Conservation (phyloP, 2,329 filamentous ascomycete species). For the Phaeosphaeria sp. region DNA sequence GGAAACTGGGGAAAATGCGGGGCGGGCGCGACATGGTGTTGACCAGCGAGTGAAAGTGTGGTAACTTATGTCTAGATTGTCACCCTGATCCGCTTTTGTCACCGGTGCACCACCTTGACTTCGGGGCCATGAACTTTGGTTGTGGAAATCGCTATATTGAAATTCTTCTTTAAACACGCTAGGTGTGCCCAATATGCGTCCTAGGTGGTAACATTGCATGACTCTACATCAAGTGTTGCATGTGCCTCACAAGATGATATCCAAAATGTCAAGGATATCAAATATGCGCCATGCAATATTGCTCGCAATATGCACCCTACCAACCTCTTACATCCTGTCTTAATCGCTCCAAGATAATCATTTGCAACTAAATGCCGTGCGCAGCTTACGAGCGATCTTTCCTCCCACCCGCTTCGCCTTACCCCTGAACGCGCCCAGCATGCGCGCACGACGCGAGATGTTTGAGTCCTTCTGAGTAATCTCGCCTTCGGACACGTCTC, state of each 20-base stretch:
- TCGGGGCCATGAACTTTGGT: not conserved
- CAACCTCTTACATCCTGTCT: not conserved
- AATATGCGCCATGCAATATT: not conserved
- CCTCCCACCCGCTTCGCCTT: not conserved
- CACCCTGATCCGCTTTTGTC: not conserved
- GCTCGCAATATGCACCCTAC: not conserved
- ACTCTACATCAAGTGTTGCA: too few relatives aligned
- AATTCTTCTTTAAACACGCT: too few relatives aligned
- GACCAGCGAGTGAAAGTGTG: not conserved
- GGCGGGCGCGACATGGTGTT: not conserved
- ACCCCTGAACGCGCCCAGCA: not conserved
- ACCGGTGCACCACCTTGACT: not conserved
- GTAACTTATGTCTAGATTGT: not conserved
- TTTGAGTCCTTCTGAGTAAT: too few relatives aligned
- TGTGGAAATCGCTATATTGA: too few relatives aligned
- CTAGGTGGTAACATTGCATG: too few relatives aligned
- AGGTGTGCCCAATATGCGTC: too few relatives aligned
- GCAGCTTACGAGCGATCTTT: slow-evolving; percentile 1
- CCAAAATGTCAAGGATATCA: not conserved
- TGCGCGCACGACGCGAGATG: not conserved
- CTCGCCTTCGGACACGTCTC: too few relatives aligned
- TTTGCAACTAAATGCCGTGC: not conserved
- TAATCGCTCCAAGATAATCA: not conserved
- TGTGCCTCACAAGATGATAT: not conserved
- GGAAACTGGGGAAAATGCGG: too few relatives aligned